phyloP scores from a whole-genome alignment of 108 stramenopile genomes.

The Mediolabrus comicus region DNA sequence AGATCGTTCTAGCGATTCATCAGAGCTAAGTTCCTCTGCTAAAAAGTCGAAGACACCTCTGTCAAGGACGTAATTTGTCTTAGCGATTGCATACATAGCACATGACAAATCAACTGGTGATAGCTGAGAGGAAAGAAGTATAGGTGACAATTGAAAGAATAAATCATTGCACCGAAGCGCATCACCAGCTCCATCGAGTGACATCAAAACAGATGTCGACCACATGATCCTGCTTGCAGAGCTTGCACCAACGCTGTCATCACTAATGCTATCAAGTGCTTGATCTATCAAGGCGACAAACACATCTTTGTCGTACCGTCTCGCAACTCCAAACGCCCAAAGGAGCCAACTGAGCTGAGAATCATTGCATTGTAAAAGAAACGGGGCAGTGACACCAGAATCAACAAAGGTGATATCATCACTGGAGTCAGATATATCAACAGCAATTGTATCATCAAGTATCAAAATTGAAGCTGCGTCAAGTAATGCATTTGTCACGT shows the following conservation, averaged over 20 bases:
- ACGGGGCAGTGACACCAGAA: constrained; percentile 4
- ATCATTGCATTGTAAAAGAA: constrained; percentile 41
- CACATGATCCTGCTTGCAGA: constrained; percentile 63
- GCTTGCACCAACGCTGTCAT: constrained; percentile 47
- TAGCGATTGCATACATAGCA: constrained; percentile 72
- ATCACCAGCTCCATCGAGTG: neutral
- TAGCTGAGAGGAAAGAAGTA: constrained; percentile 53
- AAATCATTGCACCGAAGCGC: constrained; percentile 32
- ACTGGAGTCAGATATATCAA: neutral
- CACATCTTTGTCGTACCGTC: constrained; percentile 45
- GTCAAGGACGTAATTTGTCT: constrained; percentile 55
- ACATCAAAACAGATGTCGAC: constrained; percentile 47
- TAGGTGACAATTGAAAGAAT: constrained; percentile 43
- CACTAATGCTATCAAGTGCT: constrained; percentile 48
- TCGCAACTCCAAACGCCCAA: constrained; percentile 52
- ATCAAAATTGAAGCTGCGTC: constrained; percentile 47
- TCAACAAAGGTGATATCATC: neutral
- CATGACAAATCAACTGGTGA: constrained; percentile 52
- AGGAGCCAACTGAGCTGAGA: constrained; percentile 54
- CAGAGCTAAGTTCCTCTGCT: constrained; percentile 33
- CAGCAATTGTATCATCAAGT: constrained; percentile 17
- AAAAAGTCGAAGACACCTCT: constrained; percentile 76
- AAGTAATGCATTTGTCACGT: constrained; percentile 42
- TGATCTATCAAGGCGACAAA: constrained; percentile 36
- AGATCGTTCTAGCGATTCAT: constrained; percentile 30